Base-by-base conservation (phyloP, 371 early-diverging fungal genomes). In the Choanephora cucurbitarum region DNA sequence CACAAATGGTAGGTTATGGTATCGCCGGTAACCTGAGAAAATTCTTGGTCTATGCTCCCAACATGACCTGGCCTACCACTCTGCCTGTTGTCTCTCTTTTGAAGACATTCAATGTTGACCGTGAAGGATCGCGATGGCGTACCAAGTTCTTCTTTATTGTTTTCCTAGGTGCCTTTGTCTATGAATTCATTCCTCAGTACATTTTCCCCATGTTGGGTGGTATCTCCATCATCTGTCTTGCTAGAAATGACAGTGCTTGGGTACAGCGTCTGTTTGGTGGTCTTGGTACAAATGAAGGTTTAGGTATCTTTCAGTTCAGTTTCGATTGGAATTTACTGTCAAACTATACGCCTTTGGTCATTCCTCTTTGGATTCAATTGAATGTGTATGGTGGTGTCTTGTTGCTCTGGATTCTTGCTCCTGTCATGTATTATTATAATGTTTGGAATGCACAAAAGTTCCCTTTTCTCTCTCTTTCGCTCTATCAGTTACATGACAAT, bases 61-160 rank as follows among this genome's bases (percentile, higher is more conserved):
- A 77, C 40, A 94, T 97, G 93, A 77, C 92, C 39, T 97, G 96
- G 95, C 95, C 95, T 7, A 71, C 81, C 11, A 81, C 77, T 24
- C 73, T 97, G 33, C 84, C 92, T 41, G 81, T 77, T 22, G 86
- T 91, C 11, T 88, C 94, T 0, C 60, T 95, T 28, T 82, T 92
- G 57, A 77, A 79, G 19, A 82, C 92, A 0, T 76, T 93, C 21
- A 92, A 92, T 63, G 43, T 71, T 0, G 70, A 77, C 19, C 75
- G 80, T 21, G 70, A 77, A 34, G 79, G 80, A 58, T 73, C 88
- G 50, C 79, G 82, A 58, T 85, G 86, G 80, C 58, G 89, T 17
- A 70, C 73, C 9, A 51, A 80, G 2, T 83, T 82, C 54, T 79
- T 83, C 54, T 78, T 81, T 55, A 57, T 80, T 3, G 67, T 82